Evolutionary conservation across 192 early-diverging fungal genomes (phyloP), one percentile per base, ranked within the genome.

Genomic region (Backusella luteola): DNA sequence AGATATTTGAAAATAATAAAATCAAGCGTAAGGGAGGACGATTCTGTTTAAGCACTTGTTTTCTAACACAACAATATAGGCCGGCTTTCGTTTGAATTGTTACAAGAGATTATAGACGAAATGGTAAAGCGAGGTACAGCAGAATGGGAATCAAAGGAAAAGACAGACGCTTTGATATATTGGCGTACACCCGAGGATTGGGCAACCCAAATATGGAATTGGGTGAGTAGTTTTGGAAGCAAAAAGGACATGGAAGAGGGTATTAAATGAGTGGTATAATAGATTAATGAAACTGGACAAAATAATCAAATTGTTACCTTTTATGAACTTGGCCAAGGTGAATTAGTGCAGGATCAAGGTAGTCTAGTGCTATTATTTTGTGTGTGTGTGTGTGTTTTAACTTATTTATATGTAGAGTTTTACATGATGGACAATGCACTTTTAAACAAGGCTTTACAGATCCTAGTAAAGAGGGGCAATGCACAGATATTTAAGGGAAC

Each of bases 131-230:
- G 89, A 84, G 93, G 93, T 12, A 80, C 83, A 2, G 89, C 89
- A 23, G 86, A 90, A 42, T 90, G 89, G 89, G 87, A 78, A n/a
- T 74, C 79, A 2, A 29, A 63, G 26, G 77, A 80, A 34, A 91
- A 89, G 67, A 71, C 75, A 15, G 73, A 84, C 4, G 94, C 92
- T 21, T 81, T 94, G 34, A 85, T 98, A 6, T 92, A 91, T 73
- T 97, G 96, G 96, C 88, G 91, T 73, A 94, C 91, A 80, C 94
- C 94, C 8, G 95, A 96, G 66, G 94, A 95, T 69, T 98, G 97
- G 97, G 96, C 95, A 1, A 71, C 81, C 14, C 77, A 93, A 76
- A 88, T 98, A 14, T 90, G 92, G 71, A 85, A 90, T 66, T 98
- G 95, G 95, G 96, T 94, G 75, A 77, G 78, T 78, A 6, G 19